Conservation (phyloP, 2,329 filamentous ascomycete genomes). For the Geosmithia flava region DNA sequence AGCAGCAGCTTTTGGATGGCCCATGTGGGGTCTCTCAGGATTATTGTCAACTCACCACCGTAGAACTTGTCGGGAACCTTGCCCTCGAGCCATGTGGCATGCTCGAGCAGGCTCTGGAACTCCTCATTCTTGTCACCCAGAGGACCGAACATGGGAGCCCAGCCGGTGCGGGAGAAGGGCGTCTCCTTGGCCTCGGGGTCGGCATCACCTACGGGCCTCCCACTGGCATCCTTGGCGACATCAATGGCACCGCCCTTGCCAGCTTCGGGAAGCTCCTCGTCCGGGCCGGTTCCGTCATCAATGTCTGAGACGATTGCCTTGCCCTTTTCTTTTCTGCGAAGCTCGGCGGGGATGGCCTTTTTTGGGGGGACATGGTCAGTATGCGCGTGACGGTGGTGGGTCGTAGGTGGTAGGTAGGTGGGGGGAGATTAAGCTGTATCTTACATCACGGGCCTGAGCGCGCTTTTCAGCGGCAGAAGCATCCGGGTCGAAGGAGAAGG, state of each 20-base stretch:
- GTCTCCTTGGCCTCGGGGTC: slow-evolving; percentile 39
- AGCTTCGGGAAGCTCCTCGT: slow-evolving; percentile 68
- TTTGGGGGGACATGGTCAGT: no score
- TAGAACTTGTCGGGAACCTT: slow-evolving; percentile 82
- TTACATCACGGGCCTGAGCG: slow-evolving; percentile 63
- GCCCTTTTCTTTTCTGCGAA: slow-evolving; percentile 37
- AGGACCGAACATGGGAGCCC: slow-evolving; percentile 78
- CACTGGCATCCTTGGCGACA: slow-evolving; percentile 33
- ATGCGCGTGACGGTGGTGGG: no score
- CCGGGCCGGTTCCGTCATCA: slow-evolving; percentile 54
- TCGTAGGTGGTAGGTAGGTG: not conserved
- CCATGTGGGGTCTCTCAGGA: not conserved
- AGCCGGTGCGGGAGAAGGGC: slow-evolving; percentile 51
- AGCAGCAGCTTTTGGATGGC: no score
- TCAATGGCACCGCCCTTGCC: slow-evolving; percentile 57
- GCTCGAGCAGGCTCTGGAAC: slow-evolving; percentile 65
- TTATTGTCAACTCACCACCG: slow-evolving; percentile 46
- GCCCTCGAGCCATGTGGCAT: slow-evolving; percentile 76
- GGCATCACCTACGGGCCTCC: slow-evolving; percentile 34
- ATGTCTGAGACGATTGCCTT: slow-evolving; percentile 68
- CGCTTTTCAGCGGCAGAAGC: slow-evolving; percentile 75
- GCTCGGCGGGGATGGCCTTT: slow-evolving; percentile 26
- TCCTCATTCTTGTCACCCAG: slow-evolving; percentile 42
- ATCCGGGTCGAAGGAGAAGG: slow-evolving; percentile 79
- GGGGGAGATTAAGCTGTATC: slow-evolving; percentile 13